Base-by-base conservation (phyloP, 768 basidiomycete species). In the Russula olivacea region DNA sequence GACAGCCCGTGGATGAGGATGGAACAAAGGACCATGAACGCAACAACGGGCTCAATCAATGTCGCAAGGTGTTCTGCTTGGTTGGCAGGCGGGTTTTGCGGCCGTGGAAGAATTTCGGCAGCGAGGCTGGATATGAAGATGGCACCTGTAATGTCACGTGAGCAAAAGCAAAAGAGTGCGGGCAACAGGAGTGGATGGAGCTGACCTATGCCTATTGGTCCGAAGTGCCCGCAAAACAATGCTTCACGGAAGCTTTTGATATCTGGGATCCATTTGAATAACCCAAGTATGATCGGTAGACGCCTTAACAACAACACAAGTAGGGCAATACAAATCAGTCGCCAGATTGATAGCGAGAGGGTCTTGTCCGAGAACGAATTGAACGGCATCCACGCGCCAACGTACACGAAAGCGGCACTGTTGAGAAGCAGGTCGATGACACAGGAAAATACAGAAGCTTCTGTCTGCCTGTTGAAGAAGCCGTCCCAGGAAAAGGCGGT, bases 341-440 rank as follows among this genome's bases (percentile, higher is more conserved):
- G 79, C 91, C 93, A 92, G 15, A 91, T 86, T 49, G 79, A 82
- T 52, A 99, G 77, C 2, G 87, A 87, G 68, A 89, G 77, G 49
- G 75, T 77, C 10, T 76, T 74, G 71, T 91, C 80, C 62, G 78
- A 75, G 78, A 96, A 98, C 53, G 81, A 79, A 70, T 80, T 73
- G 75, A 99, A 98, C 1, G 97, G 97, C 83, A 95, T 95, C 87
- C 95, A 94, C 41, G 96, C 95, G 64, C 97, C 97, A 64, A 98
- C 89, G 71, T 89, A 98, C 55, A 98, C 86, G 77, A 98, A 98
- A 4, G 91, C 90, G 30, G 93, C 92, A 65, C 93, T 83, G 76
- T 98, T 98, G 84, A 97, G 96, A 61, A 98, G 79, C 67, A 98
- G 77, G 74, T 98, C 93, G 70, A 98, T 92, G 69, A 98, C 95